Base-by-base conservation (phyloP, 352 stramenopile species). In the Phytophthora pistaciae region DNA sequence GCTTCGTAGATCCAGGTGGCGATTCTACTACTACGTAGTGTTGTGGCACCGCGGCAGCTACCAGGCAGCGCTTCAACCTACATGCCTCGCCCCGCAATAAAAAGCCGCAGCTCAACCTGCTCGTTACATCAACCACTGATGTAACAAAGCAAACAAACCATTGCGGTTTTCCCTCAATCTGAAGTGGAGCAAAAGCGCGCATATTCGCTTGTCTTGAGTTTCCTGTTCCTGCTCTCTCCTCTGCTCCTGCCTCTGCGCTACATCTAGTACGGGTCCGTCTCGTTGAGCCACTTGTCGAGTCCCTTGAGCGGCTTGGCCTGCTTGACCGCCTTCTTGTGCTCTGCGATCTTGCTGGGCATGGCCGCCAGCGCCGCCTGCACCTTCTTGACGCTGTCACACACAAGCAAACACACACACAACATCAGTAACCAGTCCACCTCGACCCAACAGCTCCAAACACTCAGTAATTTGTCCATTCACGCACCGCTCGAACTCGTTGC, bases 201-300 rank as follows among this genome's bases (percentile, higher is more conserved):
- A 33, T 68, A 44, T 68, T 3, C 25, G 49, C 44, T 44, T 64
- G 53, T 56, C 38, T 59, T 69, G 49, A 61, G 18, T 61, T 25
- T 50, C 31, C 48, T 56, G 23, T 25, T 50, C 31, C 48, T 56
- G 23, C 11, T 25, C 6, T 38, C 60, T 60, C 29, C 25, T 64
- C 53, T 72, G 57, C 44, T 48, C 57, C 57, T 75, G 50, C 53
- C 69, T 64, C 29, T 69, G 60, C 50, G 71, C 44, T 72, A 75
- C 64, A 52, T 77, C 66, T 92, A 95, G 79, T 95, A 96, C 57
- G 82, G 80, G 64, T 94, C 83, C 66, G 55, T 84, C 74, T 96
- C 90, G 72, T 91, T 95, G 46, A 96, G 83, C 90, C 90, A 96
- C 78, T 95, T 95, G 69, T 96, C 88, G 25, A 96, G 80, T 31